These are phyloP conservation scores for Conticribra guillardii DNA, from an alignment of 108 stramenopile species.

Conservation along the genomic window DNA sequence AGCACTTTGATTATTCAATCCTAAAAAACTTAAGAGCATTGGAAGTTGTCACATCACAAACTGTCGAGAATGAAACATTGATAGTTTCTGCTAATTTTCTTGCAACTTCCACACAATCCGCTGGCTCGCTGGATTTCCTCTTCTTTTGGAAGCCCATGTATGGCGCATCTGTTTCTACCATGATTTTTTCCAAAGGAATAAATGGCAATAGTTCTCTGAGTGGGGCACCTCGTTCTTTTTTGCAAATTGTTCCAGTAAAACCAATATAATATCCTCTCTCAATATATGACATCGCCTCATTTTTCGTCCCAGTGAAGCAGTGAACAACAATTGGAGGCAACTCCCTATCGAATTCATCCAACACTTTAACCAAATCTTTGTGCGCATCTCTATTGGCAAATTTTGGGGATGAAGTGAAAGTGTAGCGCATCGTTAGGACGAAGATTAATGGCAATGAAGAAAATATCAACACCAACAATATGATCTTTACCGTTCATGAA, in stretches of 20 bases:
- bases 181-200: slow-evolving; percentile 48
- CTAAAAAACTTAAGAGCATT: slow-evolving; percentile 18
- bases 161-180: slow-evolving; percentile 65
- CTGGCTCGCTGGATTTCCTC: slow-evolving; percentile 41
- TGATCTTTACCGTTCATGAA: no score
- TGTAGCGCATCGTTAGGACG: no score
- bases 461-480: no score
- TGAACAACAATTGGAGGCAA: slow-evolving; percentile 58
- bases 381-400: slow-evolving; percentile 61
- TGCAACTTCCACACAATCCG: slow-evolving; percentile 55
- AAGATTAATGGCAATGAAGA: no score
- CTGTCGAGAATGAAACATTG: slow-evolving; percentile 36
- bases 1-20: no score
- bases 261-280: slow-evolving; percentile 57
- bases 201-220: slow-evolving; percentile 49
- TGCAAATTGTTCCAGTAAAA: slow-evolving; percentile 64
- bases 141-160: slow-evolving; percentile 58
- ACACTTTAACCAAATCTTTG: slow-evolving; percentile 39
- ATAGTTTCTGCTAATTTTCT: slow-evolving; percentile 37
- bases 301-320: slow-evolving; percentile 57
- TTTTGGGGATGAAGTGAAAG: no score
- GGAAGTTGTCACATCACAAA: slow-evolving; percentile 21
- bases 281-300: slow-evolving; percentile 52
- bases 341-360: slow-evolving; percentile 39
- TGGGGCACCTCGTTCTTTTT: slow-evolving; percentile 51